phyloP scores from a whole-genome alignment of 306 rosid genomes.

The Castanea mollissima region DNA sequence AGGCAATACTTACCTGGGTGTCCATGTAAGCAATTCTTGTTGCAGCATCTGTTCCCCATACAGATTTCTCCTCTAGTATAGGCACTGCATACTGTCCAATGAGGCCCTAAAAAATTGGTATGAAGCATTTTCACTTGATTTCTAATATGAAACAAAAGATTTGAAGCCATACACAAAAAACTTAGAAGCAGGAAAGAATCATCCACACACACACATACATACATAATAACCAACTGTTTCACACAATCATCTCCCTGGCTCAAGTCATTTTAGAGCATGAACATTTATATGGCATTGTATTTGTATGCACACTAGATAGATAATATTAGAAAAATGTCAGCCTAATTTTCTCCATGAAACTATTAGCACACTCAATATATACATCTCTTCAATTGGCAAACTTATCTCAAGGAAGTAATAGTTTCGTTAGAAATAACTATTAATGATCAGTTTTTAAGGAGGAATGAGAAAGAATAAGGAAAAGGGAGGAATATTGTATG shows the following conservation, averaged over 20 bases:
- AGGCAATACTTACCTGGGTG: slow-evolving; percentile 58
- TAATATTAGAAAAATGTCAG: too few species aligned
- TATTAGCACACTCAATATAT: neutral
- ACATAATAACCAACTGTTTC: neutral
- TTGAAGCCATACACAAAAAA: neutral
- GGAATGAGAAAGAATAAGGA: neutral
- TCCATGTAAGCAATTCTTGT: slow-evolving; percentile 99
- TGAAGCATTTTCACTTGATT: neutral
- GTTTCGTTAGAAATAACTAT: neutral
- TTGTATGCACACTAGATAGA: too few species aligned
- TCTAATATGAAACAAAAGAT: slow-evolving; percentile 9
- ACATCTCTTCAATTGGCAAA: neutral
- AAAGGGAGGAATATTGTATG: neutral
- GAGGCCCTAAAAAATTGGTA: slow-evolving; percentile 56
- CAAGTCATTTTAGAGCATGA: neutral
- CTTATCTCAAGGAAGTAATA: neutral
- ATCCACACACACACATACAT: too few species aligned
- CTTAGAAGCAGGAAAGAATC: neutral
- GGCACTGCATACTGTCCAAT: slow-evolving; percentile 97
- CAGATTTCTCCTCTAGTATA: slow-evolving; percentile 89
- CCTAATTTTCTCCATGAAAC: too few species aligned
- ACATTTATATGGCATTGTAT: neutral
- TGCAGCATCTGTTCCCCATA: slow-evolving; percentile 98
- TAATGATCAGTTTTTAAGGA: neutral
- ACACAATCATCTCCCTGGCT: neutral